Evolutionary conservation across 192 early-diverging fungal species (phyloP).

Genomic region (Linnemannia hyalina): DNA sequence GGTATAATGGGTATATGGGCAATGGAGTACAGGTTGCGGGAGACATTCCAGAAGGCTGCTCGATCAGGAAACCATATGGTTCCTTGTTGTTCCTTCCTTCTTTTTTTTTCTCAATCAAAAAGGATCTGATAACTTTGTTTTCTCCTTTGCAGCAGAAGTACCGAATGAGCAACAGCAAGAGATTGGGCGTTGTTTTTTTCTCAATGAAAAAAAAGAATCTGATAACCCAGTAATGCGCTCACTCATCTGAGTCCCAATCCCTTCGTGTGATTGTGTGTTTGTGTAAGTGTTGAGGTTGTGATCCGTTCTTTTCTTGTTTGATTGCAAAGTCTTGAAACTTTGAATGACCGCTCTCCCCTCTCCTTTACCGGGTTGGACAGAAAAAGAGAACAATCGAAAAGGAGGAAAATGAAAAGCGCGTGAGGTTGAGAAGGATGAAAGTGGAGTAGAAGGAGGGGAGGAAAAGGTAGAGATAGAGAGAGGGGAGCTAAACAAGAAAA

Average conservation of each 20-base stretch:
- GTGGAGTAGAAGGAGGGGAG: not conserved
- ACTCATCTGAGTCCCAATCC: not conserved
- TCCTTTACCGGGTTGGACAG: not conserved
- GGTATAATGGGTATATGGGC: not conserved
- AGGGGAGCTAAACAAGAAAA: not conserved
- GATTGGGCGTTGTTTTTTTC: not conserved
- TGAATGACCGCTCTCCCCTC: not conserved
- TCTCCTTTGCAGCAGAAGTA: not conserved
- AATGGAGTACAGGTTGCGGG: not conserved
- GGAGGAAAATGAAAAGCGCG: not conserved
- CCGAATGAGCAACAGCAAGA: not conserved
- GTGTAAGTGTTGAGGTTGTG: no score
- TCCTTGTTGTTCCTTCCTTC: not conserved
- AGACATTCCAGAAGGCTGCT: not conserved
- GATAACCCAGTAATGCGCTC: not conserved
- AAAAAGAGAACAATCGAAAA: not conserved
- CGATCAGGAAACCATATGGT: conserved; percentile 1
- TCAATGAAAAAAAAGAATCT: not conserved
- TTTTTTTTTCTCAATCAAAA: not conserved
- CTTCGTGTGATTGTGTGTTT: no score
- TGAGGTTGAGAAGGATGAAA: not conserved
- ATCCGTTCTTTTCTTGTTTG: no score
- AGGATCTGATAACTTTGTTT: conserved; percentile 7
- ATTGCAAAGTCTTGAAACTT: not conserved
- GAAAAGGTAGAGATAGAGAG: not conserved